Evolutionary conservation across 257 asterid genomes (phyloP).

Genomic region (Solanum piurae): DNA sequence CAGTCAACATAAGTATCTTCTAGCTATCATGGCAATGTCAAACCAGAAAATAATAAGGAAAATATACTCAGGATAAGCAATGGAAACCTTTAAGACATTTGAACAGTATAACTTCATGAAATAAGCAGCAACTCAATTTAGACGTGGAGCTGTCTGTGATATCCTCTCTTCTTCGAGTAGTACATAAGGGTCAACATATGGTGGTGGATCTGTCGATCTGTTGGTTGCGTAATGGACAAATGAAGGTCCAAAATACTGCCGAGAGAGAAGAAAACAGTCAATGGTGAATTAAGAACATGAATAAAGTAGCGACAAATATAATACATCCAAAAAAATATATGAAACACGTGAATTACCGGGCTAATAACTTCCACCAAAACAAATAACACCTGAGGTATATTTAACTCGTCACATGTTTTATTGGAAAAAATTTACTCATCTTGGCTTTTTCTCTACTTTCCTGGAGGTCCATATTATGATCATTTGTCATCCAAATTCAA

Average conservation of each 20-base stretch:
- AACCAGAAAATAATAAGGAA: background rate
- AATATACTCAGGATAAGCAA: slow-evolving; percentile 5
- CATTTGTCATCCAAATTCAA: background rate
- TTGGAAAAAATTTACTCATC: background rate
- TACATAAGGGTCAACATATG: slow-evolving; percentile 62
- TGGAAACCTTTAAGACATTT: slow-evolving; percentile 6
- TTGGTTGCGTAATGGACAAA: slow-evolving; percentile 60
- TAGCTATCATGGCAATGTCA: background rate
- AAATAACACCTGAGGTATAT: background rate
- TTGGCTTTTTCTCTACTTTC: background rate
- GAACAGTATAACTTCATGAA: slow-evolving; percentile 18
- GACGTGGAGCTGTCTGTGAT: slow-evolving; percentile 52
- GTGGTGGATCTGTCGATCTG: slow-evolving; percentile 26
- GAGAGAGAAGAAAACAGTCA: background rate
- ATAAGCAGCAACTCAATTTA: slow-evolving; percentile 28
- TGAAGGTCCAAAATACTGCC: slow-evolving; percentile 78
- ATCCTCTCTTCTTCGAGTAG: slow-evolving; percentile 77
- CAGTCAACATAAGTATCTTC: background rate
- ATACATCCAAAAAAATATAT: background rate
- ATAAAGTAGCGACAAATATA: background rate
- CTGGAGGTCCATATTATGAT: background rate
- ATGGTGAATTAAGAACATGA: background rate
- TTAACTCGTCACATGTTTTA: background rate
- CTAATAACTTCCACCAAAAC: background rate
- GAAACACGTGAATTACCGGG: background rate